These are phyloP conservation scores for Aureobasidium musti DNA, from an alignment of 2,329 filamentous ascomycete species.

Conservation along the genomic window DNA sequence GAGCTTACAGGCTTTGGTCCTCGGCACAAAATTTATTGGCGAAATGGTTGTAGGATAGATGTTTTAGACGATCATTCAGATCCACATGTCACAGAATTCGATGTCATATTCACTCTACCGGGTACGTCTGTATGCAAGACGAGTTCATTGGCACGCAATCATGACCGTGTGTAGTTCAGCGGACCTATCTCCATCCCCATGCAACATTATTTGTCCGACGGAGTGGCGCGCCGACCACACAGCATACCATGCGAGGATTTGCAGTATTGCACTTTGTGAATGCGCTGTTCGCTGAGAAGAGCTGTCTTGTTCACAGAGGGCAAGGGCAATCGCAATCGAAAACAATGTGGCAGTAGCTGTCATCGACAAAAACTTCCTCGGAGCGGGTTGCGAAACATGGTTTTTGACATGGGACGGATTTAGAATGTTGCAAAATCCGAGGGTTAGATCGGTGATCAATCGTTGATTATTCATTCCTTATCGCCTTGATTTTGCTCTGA, in stretches of 20 bases:
- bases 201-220: background rate
- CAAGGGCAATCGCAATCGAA: background rate
- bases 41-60: background rate
- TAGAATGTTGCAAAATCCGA: background rate
- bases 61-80: constrained; percentile 1
- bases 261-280: background rate
- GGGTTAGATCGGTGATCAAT: constrained; percentile 1
- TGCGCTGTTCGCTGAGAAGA: background rate
- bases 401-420: background rate
- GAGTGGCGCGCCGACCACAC: background rate
- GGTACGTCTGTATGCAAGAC: background rate
- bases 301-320: background rate
- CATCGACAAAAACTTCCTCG: constrained; percentile 8
- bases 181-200: background rate
- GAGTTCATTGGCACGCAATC: background rate
- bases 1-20: background rate
- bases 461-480: background rate
- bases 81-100: background rate
- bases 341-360: background rate
- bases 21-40: constrained; percentile 8
- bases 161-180: background rate
- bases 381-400: constrained; percentile 3
- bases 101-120: background rate
- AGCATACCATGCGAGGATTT: background rate
- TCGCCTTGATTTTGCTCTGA: background rate